Evolutionary conservation across 2,329 filamentous ascomycete genomes (phyloP).

Genomic region (Metarhizium guizhouense): DNA sequence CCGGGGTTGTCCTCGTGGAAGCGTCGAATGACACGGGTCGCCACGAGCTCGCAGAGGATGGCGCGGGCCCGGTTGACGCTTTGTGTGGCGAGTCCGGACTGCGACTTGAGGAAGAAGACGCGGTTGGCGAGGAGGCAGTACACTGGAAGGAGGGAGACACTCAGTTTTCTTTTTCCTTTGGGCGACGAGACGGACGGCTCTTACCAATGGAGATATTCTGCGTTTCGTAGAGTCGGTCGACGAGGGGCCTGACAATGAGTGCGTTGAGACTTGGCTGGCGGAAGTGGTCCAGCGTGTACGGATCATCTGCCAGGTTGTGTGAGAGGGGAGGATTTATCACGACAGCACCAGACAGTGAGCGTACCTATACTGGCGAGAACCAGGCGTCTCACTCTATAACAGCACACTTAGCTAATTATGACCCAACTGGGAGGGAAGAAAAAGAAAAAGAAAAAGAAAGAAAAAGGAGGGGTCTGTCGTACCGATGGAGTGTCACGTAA

Average conservation of each 20-base stretch:
- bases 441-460: too few relatives aligned
- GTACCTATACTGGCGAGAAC: slow-evolving; percentile 14
- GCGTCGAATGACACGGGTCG: slow-evolving; percentile 55
- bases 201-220: slow-evolving; percentile 55
- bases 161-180: not conserved
- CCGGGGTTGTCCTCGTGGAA: slow-evolving; percentile 61
- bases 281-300: slow-evolving; percentile 49
- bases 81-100: slow-evolving; percentile 56
- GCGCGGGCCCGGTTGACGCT: slow-evolving; percentile 61
- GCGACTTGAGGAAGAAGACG: slow-evolving; percentile 59
- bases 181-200: not conserved
- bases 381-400: slow-evolving; percentile 4
- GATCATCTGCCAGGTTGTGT: slow-evolving; percentile 23
- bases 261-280: slow-evolving; percentile 59
- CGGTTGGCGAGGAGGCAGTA: slow-evolving; percentile 66
- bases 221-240: slow-evolving; percentile 56
- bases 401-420: not conserved
- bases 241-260: slow-evolving; percentile 57
- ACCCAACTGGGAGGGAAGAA: not conserved
- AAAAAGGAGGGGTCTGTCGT: not conserved
- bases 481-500: slow-evolving; percentile 8
- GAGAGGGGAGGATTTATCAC: not conserved
- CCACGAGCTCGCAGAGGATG: slow-evolving; percentile 59
- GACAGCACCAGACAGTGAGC: not conserved
- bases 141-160: slow-evolving; percentile 28